phyloP scores from a whole-genome alignment of 78 protist genomes.

The Salpingoeca rosetta region DNA sequence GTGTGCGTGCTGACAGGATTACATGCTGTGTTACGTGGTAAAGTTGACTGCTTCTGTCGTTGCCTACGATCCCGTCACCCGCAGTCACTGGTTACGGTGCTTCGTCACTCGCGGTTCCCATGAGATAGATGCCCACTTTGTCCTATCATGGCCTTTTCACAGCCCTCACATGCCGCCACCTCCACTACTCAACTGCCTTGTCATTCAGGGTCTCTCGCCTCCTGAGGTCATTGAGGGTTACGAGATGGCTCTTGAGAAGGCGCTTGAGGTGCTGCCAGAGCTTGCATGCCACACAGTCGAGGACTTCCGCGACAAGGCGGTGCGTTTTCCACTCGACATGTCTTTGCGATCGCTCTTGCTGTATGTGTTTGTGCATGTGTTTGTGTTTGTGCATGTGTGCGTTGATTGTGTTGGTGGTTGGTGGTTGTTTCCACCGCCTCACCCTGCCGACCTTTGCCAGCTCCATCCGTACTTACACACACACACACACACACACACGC shows the following conservation, averaged over 20 bases:
- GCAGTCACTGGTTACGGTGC: no score
- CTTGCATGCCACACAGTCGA: not conserved
- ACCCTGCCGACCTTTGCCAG: no score
- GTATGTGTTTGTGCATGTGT: not conserved
- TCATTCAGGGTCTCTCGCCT: slow-evolving; percentile 67
- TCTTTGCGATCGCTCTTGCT: not conserved
- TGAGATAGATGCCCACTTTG: no score
- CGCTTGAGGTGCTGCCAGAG: slow-evolving; percentile 50
- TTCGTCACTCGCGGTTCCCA: no score
- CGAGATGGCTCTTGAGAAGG: slow-evolving; percentile 57
- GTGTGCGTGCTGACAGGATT: no score
- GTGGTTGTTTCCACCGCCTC: not conserved
- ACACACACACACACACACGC: not conserved
- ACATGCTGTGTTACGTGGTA: no score
- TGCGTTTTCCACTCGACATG: not conserved
- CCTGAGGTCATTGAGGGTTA: slow-evolving; percentile 86
- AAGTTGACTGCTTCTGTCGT: no score
- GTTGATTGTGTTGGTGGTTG: no score
- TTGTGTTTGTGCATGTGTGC: not conserved
- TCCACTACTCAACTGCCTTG: not conserved
- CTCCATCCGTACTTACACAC: not conserved
- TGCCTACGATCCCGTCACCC: no score
- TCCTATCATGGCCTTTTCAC: no score
- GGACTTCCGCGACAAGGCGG: not conserved
- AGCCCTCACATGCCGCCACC: no score